These are phyloP conservation scores for Zasmidium cellare DNA, from an alignment of 2,329 filamentous ascomycete genomes.

Conservation along the genomic window DNA sequence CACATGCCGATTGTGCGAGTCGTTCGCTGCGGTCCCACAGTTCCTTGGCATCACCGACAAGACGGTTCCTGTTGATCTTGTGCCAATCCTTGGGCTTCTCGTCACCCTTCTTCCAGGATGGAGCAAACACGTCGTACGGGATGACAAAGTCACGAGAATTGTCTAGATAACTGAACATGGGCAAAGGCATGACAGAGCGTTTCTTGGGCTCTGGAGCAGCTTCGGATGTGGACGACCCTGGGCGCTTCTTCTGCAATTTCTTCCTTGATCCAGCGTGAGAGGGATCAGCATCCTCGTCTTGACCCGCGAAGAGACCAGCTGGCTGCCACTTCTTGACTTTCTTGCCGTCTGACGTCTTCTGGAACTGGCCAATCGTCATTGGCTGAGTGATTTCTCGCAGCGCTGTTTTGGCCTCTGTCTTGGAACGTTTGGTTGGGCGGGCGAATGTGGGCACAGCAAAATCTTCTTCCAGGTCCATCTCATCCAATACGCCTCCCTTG, in stretches of 20 bases:
- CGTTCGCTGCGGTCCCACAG: constrained; percentile 33
- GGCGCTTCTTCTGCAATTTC: constrained; percentile 45
- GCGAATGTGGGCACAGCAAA: constrained; percentile 17
- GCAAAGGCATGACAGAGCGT: constrained; percentile 30
- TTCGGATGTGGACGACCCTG: constrained; percentile 20
- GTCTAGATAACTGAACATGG: constrained; percentile 52
- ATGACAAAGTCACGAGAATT: constrained; percentile 74
- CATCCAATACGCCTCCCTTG: constrained; percentile 31
- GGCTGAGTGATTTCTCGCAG: constrained; percentile 25
- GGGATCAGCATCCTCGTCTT: constrained; percentile 55
- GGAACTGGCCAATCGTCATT: constrained; percentile 23
- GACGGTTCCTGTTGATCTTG: constrained; percentile 89
- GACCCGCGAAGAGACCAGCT: constrained; percentile 85
- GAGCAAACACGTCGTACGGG: constrained; percentile 86
- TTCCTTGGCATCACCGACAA: constrained; percentile 51
- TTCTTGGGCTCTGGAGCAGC: constrained; percentile 50
- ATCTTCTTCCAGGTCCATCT: constrained; percentile 32
- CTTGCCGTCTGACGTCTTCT: constrained; percentile 36
- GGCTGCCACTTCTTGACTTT: constrained; percentile 73
- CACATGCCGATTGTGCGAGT: constrained; percentile 54
- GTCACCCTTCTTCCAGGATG: constrained; percentile 70
- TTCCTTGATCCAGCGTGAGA: constrained; percentile 44
- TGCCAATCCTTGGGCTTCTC: constrained; percentile 92
- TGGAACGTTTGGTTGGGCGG: constrained; percentile 29
- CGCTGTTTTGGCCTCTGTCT: constrained; percentile 19